A percentile compares a stretch with the other conserved stretches of the same genome.
phyloP scores from a whole-genome alignment of 176 grass and related monocot genomes.

The Bolboschoenus planiculmis region DNA sequence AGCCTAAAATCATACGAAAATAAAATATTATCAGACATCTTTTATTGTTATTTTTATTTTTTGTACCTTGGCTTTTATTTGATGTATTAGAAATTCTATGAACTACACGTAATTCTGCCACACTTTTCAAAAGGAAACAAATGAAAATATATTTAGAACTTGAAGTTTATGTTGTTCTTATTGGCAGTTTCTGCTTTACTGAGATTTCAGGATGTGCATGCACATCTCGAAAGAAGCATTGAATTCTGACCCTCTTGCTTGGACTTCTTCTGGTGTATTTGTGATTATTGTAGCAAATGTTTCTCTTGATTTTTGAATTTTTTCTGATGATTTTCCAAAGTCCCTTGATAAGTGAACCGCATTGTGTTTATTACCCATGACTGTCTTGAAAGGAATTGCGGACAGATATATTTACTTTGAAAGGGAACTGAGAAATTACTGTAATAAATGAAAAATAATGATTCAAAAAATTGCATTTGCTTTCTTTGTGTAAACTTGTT shows the following conservation, averaged over 20 bases:
- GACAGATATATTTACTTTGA: no score
- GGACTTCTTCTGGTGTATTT: background rate
- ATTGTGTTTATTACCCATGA: background rate
- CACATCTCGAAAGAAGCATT: no score
- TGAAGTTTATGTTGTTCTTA: background rate
- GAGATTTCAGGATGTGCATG: background rate
- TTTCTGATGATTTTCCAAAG: background rate
- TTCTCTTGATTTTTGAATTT: background rate
- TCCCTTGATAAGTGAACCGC: background rate
- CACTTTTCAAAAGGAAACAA: background rate
- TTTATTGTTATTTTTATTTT: background rate
- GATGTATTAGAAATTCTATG: background rate
- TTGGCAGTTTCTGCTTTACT: background rate
- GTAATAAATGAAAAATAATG: background rate
- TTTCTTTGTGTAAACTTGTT: no score
- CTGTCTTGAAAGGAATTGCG: background rate
- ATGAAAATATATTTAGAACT: background rate
- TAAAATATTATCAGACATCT: background rate
- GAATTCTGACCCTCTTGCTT: background rate
- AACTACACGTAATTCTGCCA: background rate
- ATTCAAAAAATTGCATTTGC: no score
- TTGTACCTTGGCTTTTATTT: background rate
- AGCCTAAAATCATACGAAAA: conserved; percentile 24
- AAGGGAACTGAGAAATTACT: background rate
- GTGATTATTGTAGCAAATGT: background rate